phyloP scores from a whole-genome alignment of 495 filamentous ascomycete species.

The Penicillium bovifimosum region DNA sequence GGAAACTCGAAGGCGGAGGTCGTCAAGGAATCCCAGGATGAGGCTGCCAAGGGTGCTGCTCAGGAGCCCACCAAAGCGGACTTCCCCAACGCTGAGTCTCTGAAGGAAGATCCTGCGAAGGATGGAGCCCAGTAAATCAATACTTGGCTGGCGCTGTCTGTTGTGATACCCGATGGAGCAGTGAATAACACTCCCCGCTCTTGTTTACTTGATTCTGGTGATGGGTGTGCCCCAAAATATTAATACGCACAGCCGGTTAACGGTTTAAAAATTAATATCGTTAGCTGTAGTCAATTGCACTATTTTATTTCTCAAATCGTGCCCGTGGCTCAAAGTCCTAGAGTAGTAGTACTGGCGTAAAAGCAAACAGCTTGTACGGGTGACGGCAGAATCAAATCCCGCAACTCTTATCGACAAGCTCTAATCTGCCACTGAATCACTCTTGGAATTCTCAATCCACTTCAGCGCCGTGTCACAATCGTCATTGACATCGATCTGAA shows the following conservation, averaged over 20 bases:
- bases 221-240: background rate
- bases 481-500: background rate
- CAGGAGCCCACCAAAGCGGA: conserved; percentile 10
- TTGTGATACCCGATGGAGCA: conserved; percentile 29
- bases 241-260: background rate
- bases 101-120: conserved; percentile 12
- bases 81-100: conserved; percentile 6
- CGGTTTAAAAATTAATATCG: too few relatives aligned
- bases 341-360: background rate
- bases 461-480: background rate
- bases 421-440: background rate
- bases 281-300: background rate
- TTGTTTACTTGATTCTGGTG: conserved; percentile 10
- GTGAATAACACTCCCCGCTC: conserved; percentile 16
- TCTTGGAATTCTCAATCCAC: background rate
- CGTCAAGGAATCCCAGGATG: conserved; percentile 12
- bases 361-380: conserved; percentile 6
- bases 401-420: conserved; percentile 21
- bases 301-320: background rate
- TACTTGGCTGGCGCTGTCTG: conserved; percentile 7
- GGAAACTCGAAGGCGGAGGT: conserved; percentile 14
- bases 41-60: conserved; percentile 9
- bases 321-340: background rate
- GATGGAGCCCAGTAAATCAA: conserved; percentile 25
- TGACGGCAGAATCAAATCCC: conserved; percentile 7